Evolutionary conservation across 306 rosid genomes (phyloP), one percentile per base, ranked within the genome.

Genomic region (Cotoneaster glaucophyllus): DNA sequence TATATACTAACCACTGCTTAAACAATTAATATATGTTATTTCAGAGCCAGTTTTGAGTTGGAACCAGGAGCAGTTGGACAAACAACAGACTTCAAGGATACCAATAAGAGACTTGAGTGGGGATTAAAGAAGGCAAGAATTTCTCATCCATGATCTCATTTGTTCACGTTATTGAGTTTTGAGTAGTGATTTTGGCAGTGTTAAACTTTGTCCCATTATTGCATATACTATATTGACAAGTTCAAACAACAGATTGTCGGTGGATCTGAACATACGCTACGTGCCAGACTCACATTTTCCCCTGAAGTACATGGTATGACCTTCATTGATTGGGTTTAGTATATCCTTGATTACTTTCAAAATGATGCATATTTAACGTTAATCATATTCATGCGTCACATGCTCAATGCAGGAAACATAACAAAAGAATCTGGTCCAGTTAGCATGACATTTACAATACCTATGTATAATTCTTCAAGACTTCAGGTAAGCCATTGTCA

Each of bases 381-480:
- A 66, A 24, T 62, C 43, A 14, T 62, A 70, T 69, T 68, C 67
- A 17, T 81, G 79, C 19, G 73, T 79, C 67, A 22, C 56, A 76
- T 64, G 70, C 74, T 81, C 68, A 15, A 81, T 82, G 28, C 72
- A 90, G 97, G 93, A 78, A 92, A 88, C 75, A 78, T 92, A 34
- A 84, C 90, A 43, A 92, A 92, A 78, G 97, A 92, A 84, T 85
- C 87, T 15, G 97, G 97, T 48, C 97, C 97, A 24, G 93, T 92
- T 64, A 92, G 93, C 91, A 85, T 90, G 97, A 92, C 91, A 21
- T 92, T 92, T 81, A 92, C 97, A 5, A 92, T 92, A 78, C 96
- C 96, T 29, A 92, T 92, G 96, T 84, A 90, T 77, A 92, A 88
- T 78, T 83, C 79, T 75, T 92, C 97, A 74, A 84, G 84, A 77